Evolutionary conservation across 768 basidiomycete genomes (phyloP), one percentile per base, ranked within the genome.

Genomic region (Phlebiopsis flavidoalba): DNA sequence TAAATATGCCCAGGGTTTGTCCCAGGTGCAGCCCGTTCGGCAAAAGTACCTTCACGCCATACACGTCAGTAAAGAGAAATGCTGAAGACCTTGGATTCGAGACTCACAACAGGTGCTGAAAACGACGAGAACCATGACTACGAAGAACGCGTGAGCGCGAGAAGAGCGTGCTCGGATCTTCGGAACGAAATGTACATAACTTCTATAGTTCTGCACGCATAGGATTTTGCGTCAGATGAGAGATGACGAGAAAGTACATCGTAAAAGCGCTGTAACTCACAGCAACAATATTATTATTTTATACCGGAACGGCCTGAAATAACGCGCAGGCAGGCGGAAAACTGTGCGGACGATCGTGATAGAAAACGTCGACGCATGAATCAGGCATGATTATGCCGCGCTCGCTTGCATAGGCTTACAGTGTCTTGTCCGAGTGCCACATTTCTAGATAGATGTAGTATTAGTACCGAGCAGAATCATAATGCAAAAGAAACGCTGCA

Each of bases 371-470:
- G 91, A 88, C 90, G 69, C 5, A 35, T 55, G 46, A 35, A 58
- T 48, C 21, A 46, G 58, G 58, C 47, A 6, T 56, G 37, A 33
- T 26, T 3, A n/a, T 4, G 26, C 33, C 45, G 49, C 43, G 49
- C 35, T 26, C n/a, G n/a, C 58, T 49, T 35, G 8, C 26, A 43
- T 54, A 31, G 64, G 61, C 45, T 48, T 26, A 74, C 91, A 1
- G 93, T 95, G 72, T 97, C 94, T 75, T 93, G 89, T 40, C 83
- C 85, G 11, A 95, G 69, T 31, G 90, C n/a, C 73, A 54, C n/a
- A 95, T 79, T 74, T 95, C 94, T 57, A 96, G 84, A 71, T 93
- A 95, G 69, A n/a, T 94, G 95, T 2, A 94, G 94, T 22, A 91
- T 67, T 51, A 96, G n/a, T 93, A 3, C 93, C 88, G 59, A 95